Percentiles rank a stretch among this genome's conserved stretches.
Conservation (phyloP, 2,329 filamentous ascomycete genomes). For the Diplodia intermedia region DNA sequence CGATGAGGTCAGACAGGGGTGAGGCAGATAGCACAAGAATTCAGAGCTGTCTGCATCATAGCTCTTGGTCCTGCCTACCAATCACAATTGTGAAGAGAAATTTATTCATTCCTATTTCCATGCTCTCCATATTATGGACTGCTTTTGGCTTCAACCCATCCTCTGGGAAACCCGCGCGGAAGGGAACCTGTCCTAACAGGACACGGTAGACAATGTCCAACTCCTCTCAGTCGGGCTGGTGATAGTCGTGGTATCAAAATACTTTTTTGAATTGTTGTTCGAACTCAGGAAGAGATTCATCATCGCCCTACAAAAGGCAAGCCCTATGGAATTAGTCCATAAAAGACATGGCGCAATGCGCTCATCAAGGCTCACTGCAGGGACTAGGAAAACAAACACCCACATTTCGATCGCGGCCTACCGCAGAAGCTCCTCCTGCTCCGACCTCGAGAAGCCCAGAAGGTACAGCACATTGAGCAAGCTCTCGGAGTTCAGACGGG, state of each 20-base stretch:
- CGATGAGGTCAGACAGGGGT: no score
- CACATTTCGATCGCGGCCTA: not conserved
- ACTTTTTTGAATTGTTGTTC: not conserved
- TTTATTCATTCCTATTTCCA: not conserved
- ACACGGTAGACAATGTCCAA: not conserved
- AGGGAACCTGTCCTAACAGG: not conserved
- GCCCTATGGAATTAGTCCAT: slow-evolving; percentile 20
- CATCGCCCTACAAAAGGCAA: not conserved
- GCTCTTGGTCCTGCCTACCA: no score
- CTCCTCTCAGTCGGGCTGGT: not conserved
- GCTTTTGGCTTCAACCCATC: not conserved
- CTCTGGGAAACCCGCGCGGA: not conserved
- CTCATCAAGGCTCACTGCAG: not conserved
- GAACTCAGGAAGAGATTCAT: not conserved
- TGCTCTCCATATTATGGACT: not conserved
- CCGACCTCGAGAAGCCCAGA: slow-evolving; percentile 73
- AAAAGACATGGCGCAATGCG: slow-evolving; percentile 1
- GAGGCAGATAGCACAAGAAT: no score
- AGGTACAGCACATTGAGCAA: slow-evolving; percentile 76
- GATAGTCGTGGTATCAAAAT: slow-evolving; percentile 18
- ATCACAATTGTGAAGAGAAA: not conserved
- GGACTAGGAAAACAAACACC: not conserved
- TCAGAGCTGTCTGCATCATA: no score
- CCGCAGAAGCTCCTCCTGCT: slow-evolving; percentile 59
- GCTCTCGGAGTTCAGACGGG: slow-evolving; percentile 69